phyloP scores from a whole-genome alignment of 2,329 filamentous ascomycete species.

The Penicillium sp. region DNA sequence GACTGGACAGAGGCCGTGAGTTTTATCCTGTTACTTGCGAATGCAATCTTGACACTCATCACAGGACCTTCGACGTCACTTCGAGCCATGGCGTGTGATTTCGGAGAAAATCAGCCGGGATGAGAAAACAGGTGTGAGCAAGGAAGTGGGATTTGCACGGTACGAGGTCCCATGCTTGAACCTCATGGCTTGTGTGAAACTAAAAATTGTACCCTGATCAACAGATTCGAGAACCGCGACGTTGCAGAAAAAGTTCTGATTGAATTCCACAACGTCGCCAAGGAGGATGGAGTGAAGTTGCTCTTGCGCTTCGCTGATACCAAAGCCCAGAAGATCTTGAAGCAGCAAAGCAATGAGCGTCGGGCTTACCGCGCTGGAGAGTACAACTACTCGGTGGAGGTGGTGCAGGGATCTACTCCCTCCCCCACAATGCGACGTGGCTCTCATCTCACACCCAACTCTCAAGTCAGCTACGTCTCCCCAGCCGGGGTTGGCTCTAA shows the following conservation, averaged over 20 bases:
- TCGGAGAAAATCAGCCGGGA: slow-evolving; percentile 96
- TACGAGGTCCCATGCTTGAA: slow-evolving; percentile 42
- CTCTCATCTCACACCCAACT: slow-evolving; percentile 45
- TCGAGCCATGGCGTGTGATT: slow-evolving; percentile 64
- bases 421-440: slow-evolving; percentile 45
- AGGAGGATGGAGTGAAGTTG: slow-evolving; percentile 77
- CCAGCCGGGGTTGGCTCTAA: slow-evolving; percentile 43
- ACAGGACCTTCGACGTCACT: slow-evolving; percentile 71
- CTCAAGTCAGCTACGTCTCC: slow-evolving; percentile 46
- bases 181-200: slow-evolving; percentile 5
- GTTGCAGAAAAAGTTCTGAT: slow-evolving; percentile 87
- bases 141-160: slow-evolving; percentile 97
- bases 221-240: slow-evolving; percentile 83
- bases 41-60: slow-evolving; percentile 55
- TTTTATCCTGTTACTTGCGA: slow-evolving; percentile 17
- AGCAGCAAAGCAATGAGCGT: slow-evolving; percentile 91
- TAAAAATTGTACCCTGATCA: slow-evolving; percentile 9
- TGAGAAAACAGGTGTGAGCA: slow-evolving; percentile 79
- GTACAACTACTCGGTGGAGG: slow-evolving; percentile 67
- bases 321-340: slow-evolving; percentile 92
- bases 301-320: slow-evolving; percentile 98
- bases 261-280: slow-evolving; percentile 79
- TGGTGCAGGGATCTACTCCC: slow-evolving; percentile 47
- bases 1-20: slow-evolving; percentile 85
- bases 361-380: slow-evolving; percentile 95